Base-by-base conservation (phyloP, 2,329 filamentous ascomycete genomes). In the Harringtonia lauricola region DNA sequence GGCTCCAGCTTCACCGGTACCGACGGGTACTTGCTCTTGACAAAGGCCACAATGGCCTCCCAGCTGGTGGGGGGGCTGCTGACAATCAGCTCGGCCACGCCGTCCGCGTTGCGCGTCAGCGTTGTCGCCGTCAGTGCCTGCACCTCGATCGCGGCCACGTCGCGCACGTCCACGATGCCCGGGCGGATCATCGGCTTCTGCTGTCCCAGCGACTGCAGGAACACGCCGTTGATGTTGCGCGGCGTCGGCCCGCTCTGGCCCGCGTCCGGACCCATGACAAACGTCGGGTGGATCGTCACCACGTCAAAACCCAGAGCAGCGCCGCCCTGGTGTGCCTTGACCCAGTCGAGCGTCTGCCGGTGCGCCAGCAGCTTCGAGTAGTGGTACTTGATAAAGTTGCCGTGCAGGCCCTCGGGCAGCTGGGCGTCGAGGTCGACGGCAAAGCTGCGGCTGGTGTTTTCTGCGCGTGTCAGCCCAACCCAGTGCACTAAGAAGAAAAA, bases 361-460 rank as follows among this genome's bases (percentile, higher is more conserved):
- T 51, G 47, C 12, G 47, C 47, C 24, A 49, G 18, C 8, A 43
- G 13, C 43, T 51, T 62, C 43, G 50, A 54, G 6, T 53, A 52
- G 38, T 53, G 48, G 53, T 60, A 61, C 26, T 55, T 59, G 28
- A 30, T 17, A 21, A 39, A 39, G 12, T 29, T 26, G 12, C 10
- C 18, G 12, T 7, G 9, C 5, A 17, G 26, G 10, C 22, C 22
- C 4, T 10, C n/a, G 15, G 37, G 33, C n/a, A 35, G 15, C 8
- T 4, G n/a, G 13, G 8, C 8, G 33, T 17, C 12, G 4, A 35
- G 15, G 17, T 35, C 33, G 17, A 35, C 17, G 13, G 17, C 17
- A n/a, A 35, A 8, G 8, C 19, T 12, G 15, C 8, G 33, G 33
- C 19, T 35, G 33, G 33, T 19, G 17, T 35, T 17, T 17, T 35